Evolutionary conservation across 1,139 yeast species (phyloP).

Genomic region (Sugiyamaella pinicola): DNA sequence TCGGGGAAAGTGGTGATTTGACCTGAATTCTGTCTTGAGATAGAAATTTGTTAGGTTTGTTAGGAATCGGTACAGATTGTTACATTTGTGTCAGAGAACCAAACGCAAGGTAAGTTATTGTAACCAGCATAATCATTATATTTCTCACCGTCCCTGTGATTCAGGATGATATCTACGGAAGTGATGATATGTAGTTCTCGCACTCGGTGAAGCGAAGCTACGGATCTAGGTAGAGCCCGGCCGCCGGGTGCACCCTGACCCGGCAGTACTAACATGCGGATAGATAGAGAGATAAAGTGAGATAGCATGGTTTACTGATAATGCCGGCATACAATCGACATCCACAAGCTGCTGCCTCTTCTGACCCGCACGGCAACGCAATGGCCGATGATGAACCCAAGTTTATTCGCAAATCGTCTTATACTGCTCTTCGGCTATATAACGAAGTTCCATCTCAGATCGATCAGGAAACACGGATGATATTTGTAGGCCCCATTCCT

Average conservation of each 20-base stretch:
- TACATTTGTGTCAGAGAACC: too few relatives aligned
- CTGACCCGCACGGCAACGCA: background rate
- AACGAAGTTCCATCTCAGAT: constrained; percentile 56
- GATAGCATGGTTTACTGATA: background rate
- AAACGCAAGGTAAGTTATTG: background rate
- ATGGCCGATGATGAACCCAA: constrained; percentile 1
- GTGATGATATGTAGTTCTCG: too few relatives aligned
- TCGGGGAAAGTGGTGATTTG: too few relatives aligned
- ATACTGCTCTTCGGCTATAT: constrained; percentile 64
- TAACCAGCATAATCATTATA: background rate
- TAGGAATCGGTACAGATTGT: too few relatives aligned
- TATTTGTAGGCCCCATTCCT: constrained; percentile 69
- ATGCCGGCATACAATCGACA: background rate
- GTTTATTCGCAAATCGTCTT: constrained; percentile 44
- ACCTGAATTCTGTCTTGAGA: too few relatives aligned
- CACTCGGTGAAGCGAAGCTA: too few relatives aligned
- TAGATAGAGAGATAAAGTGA: too few relatives aligned
- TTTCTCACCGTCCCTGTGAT: too few relatives aligned
- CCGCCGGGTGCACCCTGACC: too few relatives aligned
- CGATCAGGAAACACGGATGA: constrained; percentile 52
- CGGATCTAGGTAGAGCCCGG: too few relatives aligned
- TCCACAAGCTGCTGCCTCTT: background rate
- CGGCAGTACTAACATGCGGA: too few relatives aligned
- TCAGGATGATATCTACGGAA: too few relatives aligned
- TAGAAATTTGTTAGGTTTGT: background rate